Conservation (phyloP, 495 filamentous ascomycete genomes). For the Tuber indicum region DNA sequence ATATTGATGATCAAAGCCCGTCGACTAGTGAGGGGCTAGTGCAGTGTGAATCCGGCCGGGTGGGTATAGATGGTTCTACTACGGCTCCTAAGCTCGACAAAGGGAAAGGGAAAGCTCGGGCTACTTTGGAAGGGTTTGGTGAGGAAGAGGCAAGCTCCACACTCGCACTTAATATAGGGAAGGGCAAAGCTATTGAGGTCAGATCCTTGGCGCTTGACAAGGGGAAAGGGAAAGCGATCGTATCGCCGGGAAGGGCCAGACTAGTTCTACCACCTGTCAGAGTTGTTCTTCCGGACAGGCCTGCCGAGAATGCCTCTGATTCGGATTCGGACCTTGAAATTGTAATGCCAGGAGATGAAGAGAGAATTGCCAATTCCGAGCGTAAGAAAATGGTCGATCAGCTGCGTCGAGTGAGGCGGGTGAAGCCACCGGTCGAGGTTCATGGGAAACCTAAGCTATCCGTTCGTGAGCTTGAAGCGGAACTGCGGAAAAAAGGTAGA, state of each 20-base stretch:
- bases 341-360: slow-evolving; percentile 39
- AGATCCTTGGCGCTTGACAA: slow-evolving; percentile 24
- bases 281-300: slow-evolving; percentile 26
- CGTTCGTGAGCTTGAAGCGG: slow-evolving; percentile 60
- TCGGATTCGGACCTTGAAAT: slow-evolving; percentile 66
- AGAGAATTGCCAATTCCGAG: slow-evolving; percentile 44
- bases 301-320: slow-evolving; percentile 43
- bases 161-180: slow-evolving; percentile 51
- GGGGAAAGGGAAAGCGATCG: slow-evolving; percentile 41
- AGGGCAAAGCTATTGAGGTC: slow-evolving; percentile 47
- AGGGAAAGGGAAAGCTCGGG: slow-evolving; percentile 51
- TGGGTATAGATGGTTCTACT: slow-evolving; percentile 29
- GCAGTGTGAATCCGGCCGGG: slow-evolving; percentile 17
- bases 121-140: neutral
- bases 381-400: slow-evolving; percentile 43
- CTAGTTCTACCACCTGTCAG: slow-evolving; percentile 23
- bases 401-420: slow-evolving; percentile 19
- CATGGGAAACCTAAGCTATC: slow-evolving; percentile 49
- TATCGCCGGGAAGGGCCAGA: slow-evolving; percentile 35
- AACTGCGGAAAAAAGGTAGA: slow-evolving; percentile 61
- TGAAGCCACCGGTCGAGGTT: slow-evolving; percentile 13
- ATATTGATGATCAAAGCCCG: slow-evolving; percentile 35
- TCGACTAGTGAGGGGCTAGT: slow-evolving; percentile 11
- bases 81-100: slow-evolving; percentile 47
- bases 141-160: slow-evolving; percentile 19